Conservation (phyloP, 306 rosid genomes). For the Psophocarpus tetragonolobus region DNA sequence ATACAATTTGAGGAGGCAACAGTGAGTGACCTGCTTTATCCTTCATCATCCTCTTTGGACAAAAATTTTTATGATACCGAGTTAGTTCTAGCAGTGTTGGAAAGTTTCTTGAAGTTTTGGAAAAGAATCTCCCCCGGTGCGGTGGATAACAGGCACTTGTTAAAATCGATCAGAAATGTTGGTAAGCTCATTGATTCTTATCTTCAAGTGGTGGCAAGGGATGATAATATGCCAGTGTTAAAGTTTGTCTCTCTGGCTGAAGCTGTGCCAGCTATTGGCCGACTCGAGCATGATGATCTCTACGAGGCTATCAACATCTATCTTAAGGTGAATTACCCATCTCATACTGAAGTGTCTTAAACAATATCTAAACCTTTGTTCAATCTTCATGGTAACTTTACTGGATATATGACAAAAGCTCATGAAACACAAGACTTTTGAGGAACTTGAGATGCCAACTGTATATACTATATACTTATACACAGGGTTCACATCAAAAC, state of each 20-base stretch:
- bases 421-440: constrained; percentile 11
- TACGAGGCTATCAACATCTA: constrained; percentile 87
- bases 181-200: constrained; percentile 89
- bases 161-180: constrained; percentile 62
- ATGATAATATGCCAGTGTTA: constrained; percentile 66
- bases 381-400: not conserved
- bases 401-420: not conserved
- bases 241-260: constrained; percentile 72
- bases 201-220: constrained; percentile 82
- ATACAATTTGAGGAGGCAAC: constrained; percentile 81
- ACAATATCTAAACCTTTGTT: not conserved
- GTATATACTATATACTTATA: not conserved
- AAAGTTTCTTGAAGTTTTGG: constrained; percentile 73
- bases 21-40: constrained; percentile 68
- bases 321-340: constrained; percentile 68
- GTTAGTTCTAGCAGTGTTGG: constrained; percentile 66
- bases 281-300: constrained; percentile 71
- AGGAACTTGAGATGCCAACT: not conserved
- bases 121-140: constrained; percentile 63
- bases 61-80: constrained; percentile 68
- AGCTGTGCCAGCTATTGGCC: constrained; percentile 75
- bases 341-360: not conserved
- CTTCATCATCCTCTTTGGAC: constrained; percentile 51
- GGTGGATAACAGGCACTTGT: constrained; percentile 49
- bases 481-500: not conserved